Evolutionary conservation across 192 early-diverging fungal species (phyloP).

Genomic region (Chytriomyces hyalinus): DNA sequence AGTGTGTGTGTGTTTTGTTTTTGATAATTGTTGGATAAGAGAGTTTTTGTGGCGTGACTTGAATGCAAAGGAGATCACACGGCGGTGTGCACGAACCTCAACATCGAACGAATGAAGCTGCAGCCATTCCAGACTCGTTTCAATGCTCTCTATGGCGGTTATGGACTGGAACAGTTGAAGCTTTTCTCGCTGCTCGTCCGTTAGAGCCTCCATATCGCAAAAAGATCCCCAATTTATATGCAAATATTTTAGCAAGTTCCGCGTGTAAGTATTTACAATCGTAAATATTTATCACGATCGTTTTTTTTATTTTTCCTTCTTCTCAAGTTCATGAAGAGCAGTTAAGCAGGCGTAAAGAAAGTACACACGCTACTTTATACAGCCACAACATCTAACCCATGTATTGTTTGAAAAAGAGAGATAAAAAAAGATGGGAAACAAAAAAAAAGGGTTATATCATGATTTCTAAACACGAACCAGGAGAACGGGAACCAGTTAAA

Average conservation of each 20-base stretch:
- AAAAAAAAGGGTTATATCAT: neutral
- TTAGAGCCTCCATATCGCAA: constrained; percentile 45
- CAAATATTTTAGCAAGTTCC: neutral
- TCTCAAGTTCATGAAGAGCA: too few relatives aligned
- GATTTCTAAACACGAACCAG: too few relatives aligned
- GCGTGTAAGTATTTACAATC: neutral
- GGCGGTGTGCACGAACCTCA: constrained; percentile 25
- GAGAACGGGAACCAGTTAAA: too few relatives aligned
- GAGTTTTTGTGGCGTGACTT: neutral
- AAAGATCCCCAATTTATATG: neutral
- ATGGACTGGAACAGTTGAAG: constrained; percentile 50
- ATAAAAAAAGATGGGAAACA: neutral
- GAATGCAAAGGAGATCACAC: too few relatives aligned
- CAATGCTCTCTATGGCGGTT: constrained; percentile 45
- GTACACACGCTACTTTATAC: too few relatives aligned
- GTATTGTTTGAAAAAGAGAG: too few relatives aligned
- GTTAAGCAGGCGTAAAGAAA: too few relatives aligned
- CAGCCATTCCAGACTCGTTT: constrained; percentile 41
- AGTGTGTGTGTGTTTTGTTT: neutral
- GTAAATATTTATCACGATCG: too few relatives aligned
- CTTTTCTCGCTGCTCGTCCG: constrained; percentile 43
- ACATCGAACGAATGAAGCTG: constrained; percentile 45
- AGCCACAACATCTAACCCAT: too few relatives aligned
- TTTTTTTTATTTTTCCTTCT: too few relatives aligned
- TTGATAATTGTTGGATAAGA: neutral